These are phyloP conservation scores for Heterobasidion irregulare DNA, from an alignment of 1,284 basidiomycete genomes.

Conservation along the genomic window DNA sequence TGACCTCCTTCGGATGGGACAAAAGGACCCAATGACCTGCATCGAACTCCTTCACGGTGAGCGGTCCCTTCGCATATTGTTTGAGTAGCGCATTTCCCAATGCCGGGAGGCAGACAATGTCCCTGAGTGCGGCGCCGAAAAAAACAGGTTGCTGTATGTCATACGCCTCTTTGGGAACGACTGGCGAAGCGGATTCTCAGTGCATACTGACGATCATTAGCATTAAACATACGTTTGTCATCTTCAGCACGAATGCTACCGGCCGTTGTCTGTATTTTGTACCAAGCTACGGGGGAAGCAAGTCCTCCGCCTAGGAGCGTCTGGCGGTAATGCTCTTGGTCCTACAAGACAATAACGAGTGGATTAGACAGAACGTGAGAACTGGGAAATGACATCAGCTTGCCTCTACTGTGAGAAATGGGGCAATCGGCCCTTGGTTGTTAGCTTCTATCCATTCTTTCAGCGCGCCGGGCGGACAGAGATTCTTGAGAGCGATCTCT, in stretches of 20 bases:
- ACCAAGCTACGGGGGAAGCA: too few species aligned
- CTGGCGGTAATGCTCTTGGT: too few species aligned
- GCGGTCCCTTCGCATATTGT: conserved; percentile 8
- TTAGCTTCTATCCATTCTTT: conserved; percentile 22
- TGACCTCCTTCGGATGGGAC: conserved; percentile 18
- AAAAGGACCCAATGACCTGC: conserved; percentile 24
- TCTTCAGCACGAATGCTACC: too few species aligned
- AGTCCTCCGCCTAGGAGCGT: too few species aligned
- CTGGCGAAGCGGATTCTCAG: not conserved
- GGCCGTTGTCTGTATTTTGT: too few species aligned
- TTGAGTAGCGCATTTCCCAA: conserved; percentile 10
- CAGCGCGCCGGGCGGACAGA: conserved; percentile 24
- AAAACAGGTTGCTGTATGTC: conserved; percentile 14
- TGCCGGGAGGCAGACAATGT: conserved; percentile 14
- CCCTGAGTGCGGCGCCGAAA: conserved; percentile 16
- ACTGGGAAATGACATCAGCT: too few species aligned
- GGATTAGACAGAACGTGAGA: not conserved
- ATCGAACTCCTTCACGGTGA: conserved; percentile 19
- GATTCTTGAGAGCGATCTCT: conserved; percentile 19
- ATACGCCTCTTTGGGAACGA: conserved; percentile 10
- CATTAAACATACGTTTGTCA: too few species aligned
- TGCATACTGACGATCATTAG: not conserved
- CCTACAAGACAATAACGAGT: too few species aligned
- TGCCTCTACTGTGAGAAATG: conserved; percentile 24
- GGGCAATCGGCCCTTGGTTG: conserved; percentile 11